phyloP scores from a whole-genome alignment of 129 eudicot species.

The Cynara cardunculus region DNA sequence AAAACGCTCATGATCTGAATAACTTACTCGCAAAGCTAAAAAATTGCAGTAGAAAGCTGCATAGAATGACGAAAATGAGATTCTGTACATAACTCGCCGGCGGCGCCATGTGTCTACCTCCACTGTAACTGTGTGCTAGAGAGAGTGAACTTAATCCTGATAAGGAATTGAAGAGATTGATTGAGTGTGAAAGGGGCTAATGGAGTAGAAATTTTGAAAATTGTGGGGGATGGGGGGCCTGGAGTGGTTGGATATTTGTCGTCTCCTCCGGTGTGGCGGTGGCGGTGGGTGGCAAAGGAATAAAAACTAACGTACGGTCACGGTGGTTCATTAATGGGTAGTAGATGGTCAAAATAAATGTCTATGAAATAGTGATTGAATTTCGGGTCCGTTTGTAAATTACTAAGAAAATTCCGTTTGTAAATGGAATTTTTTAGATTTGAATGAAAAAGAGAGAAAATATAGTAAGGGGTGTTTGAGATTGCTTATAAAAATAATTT shows the following conservation, averaged over 20 bases:
- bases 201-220: constrained; percentile 6
- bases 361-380: background rate
- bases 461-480: too few relatives aligned
- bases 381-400: background rate
- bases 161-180: background rate
- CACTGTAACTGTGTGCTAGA: background rate
- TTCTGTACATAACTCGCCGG: background rate
- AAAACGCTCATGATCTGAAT: background rate
- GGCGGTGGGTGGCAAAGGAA: background rate
- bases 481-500: too few relatives aligned
- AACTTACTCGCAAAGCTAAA: constrained; percentile 32
- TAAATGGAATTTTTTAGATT: too few relatives aligned
- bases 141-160: background rate
- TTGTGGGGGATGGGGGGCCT: constrained; percentile 14
- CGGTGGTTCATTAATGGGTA: background rate
- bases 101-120: background rate
- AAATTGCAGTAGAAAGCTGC: constrained; percentile 19
- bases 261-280: constrained; percentile 9
- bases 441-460: too few relatives aligned
- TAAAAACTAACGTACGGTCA: background rate
- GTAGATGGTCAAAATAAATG: background rate
- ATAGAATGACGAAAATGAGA: background rate
- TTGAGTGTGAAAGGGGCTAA: constrained; percentile 11
- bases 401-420: too few relatives aligned
- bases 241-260: constrained; percentile 26